These are phyloP conservation scores for Balamuthia mandrillaris DNA, from an alignment of 208 protist genomes.

Conservation along the genomic window DNA sequence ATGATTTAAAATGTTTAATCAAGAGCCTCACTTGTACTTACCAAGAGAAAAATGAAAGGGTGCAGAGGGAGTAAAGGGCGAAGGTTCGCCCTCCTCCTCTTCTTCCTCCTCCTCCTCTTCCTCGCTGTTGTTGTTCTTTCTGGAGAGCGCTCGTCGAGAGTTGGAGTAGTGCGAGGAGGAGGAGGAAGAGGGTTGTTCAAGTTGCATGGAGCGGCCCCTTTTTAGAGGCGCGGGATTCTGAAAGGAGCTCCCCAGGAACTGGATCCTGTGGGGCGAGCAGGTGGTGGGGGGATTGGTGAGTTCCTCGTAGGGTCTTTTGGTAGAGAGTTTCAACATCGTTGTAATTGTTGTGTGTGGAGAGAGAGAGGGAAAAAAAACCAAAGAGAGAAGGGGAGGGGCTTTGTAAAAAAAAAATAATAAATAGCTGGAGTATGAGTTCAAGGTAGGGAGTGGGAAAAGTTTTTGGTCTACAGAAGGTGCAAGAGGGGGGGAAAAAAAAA, in stretches of 20 bases:
- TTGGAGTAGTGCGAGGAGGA: not conserved
- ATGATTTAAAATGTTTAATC: not conserved
- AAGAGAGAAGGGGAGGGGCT: no score
- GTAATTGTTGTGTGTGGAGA: no score
- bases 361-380: no score
- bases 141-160: not conserved
- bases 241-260: not conserved
- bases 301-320: conserved; percentile 20
- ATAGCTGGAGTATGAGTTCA: no score
- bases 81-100: no score
- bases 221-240: not conserved
- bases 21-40: not conserved
- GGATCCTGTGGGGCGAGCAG: conserved; percentile 27
- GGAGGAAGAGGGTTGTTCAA: no score
- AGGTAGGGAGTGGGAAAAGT: no score
- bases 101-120: no score
- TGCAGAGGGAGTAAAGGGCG: not conserved
- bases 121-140: not conserved
- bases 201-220: not conserved
- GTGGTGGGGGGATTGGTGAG: conserved; percentile 5
- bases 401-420: no score
- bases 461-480: no score
- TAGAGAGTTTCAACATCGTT: conserved; percentile 9
- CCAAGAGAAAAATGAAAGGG: not conserved
- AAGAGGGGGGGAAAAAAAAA: no score